These are phyloP conservation scores for Celoporthe dispersa DNA, from an alignment of 2,329 filamentous ascomycete species.

Conservation along the genomic window DNA sequence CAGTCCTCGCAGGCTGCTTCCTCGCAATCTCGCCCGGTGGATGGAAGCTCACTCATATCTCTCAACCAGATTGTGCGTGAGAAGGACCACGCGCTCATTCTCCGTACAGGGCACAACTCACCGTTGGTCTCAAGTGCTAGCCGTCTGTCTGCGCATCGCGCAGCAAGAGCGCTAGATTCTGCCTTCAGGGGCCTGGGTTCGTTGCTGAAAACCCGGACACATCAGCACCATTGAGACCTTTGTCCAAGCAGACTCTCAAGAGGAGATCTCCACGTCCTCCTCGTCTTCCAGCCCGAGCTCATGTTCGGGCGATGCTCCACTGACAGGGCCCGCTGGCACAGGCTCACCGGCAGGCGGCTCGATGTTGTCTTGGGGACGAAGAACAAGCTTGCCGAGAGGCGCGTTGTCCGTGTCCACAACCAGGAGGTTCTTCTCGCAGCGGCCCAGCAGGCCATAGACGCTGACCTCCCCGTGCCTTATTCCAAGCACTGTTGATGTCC, in stretches of 20 bases:
- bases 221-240: neutral
- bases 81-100: neutral
- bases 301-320: neutral
- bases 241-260: neutral
- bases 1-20: neutral
- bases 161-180: neutral
- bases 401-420: conserved; percentile 64
- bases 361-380: conserved; percentile 21
- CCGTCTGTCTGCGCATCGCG: neutral
- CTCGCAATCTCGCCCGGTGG: too few species aligned
- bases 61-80: neutral
- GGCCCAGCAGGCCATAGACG: conserved; percentile 72
- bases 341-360: conserved; percentile 33
- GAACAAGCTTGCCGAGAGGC: conserved; percentile 51
- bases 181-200: neutral
- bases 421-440: conserved; percentile 70
- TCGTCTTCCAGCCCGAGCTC: neutral
- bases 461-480: conserved; percentile 68
- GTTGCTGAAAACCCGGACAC: neutral
- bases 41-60: neutral
- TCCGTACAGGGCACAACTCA: neutral
- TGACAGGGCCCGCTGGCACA: conserved; percentile 14
- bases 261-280: conserved; percentile 5
- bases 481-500: conserved; percentile 73
- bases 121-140: neutral